Conservation (phyloP, 139 green algal genomes). For the Coelastrella sp. region DNA sequence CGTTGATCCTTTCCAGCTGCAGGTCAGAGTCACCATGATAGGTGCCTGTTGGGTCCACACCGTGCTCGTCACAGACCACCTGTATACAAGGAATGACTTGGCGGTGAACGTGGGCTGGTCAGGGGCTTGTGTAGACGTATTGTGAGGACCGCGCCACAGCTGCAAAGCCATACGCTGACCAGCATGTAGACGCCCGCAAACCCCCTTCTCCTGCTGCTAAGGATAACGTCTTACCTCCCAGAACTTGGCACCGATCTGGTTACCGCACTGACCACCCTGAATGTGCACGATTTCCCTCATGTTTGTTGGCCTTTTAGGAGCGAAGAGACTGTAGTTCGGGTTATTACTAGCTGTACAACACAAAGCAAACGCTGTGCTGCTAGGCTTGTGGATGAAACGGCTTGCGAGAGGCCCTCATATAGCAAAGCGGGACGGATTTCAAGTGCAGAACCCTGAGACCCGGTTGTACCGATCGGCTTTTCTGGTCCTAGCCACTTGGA, state of each 20-base stretch:
- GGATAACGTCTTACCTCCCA: conserved; percentile 79
- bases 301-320: conserved; percentile 2
- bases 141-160: not conserved
- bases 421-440: not conserved
- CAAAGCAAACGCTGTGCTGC: not conserved
- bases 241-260: conserved; percentile 99
- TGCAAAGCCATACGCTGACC: not conserved
- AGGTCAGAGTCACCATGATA: conserved; percentile 97
- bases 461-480: too few relatives aligned
- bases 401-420: not conserved
- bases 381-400: not conserved
- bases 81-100: conserved; percentile 8
- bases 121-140: not conserved
- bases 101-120: not conserved
- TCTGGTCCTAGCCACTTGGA: too few relatives aligned
- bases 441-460: not conserved
- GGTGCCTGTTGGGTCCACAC: conserved; percentile 94
- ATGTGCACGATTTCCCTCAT: conserved; percentile 84
- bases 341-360: not conserved
- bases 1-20: conserved; percentile 99
- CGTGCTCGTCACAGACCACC: conserved; percentile 71
- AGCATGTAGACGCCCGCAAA: not conserved
- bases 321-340: not conserved
- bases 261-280: conserved; percentile 96
- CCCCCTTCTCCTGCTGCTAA: not conserved